phyloP scores from a whole-genome alignment of 345 rosid species.

The Rhodomyrtus tomentosa region DNA sequence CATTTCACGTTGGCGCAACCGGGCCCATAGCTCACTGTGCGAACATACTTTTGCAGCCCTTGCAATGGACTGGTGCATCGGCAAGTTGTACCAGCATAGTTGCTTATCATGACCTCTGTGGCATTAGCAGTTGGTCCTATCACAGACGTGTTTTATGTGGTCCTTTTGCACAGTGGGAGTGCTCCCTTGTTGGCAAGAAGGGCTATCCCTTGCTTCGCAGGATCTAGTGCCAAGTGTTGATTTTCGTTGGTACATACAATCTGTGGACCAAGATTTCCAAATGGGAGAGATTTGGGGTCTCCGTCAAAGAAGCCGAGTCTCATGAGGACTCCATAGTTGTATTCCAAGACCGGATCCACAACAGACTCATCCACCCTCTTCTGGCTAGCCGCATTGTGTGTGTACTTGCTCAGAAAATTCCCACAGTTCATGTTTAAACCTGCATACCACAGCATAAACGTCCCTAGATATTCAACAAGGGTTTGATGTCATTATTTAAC shows the following conservation, averaged over 20 bases:
- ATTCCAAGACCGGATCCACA: conserved; percentile 27
- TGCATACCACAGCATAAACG: background rate
- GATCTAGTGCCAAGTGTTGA: conserved; percentile 28
- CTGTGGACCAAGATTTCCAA: conserved; percentile 35
- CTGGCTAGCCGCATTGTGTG: conserved; percentile 21
- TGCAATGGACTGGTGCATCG: conserved; percentile 35
- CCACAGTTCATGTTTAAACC: conserved; percentile 48
- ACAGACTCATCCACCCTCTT: conserved; percentile 26
- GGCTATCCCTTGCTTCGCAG: conserved; percentile 41
- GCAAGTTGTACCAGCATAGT: conserved; percentile 40
- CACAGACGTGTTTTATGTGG: conserved; percentile 14
- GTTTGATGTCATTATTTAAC: background rate
- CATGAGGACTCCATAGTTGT: conserved; percentile 30
- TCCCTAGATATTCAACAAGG: background rate
- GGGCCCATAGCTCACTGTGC: background rate
- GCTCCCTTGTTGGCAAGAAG: conserved; percentile 25
- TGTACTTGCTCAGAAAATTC: conserved; percentile 21
- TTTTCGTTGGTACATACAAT: conserved; percentile 33
- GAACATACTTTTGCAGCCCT: conserved; percentile 23
- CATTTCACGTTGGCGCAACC: conserved; percentile 30
- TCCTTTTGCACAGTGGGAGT: conserved; percentile 26
- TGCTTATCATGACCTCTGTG: conserved; percentile 29
- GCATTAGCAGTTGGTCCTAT: conserved; percentile 42
- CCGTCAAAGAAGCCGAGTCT: conserved; percentile 50
- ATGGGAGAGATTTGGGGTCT: conserved; percentile 19